Evolutionary conservation across 345 rosid species (phyloP), one percentile per base, ranked within the genome.

Genomic region (Erysimum cheiranthoides): DNA sequence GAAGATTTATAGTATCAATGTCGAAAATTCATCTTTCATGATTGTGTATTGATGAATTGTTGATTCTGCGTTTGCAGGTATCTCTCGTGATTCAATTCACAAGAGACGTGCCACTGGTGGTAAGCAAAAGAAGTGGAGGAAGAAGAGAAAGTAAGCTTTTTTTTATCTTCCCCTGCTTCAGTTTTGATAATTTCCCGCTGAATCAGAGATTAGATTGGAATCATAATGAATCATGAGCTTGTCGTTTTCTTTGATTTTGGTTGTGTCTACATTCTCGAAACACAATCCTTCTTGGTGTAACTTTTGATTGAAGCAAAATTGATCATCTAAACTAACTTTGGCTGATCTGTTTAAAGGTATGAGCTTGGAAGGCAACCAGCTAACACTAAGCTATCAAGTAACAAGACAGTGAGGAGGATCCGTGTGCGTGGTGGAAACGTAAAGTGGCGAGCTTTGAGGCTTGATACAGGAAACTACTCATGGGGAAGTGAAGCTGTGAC

Each of bases 51-150:
- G 12, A 66, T 11, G 42, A 46, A 16, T 6, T 31, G 10, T 64
- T 28, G 38, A 63, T 30, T 63, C 28, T 45, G 10, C 8, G 40
- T 64, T 45, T 45, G 68, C n/a, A 83, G 88, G 90, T 71, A 85
- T 86, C 53, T 85, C 88, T 49, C 76, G 85, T 31, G 86, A 85
- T 21, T 85, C 86, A 5, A 76, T 84, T 78, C 87, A 86, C 79
- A 84, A 86, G 83, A 86, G 89, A 74, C 85, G 87, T 35, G 87
- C 89, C 79, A 86, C 85, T 73, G 89, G 89, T 61, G 89, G 87
- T 68, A 86, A 84, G 70, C 83, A 83, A 82, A 82, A 84, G 66
- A 79, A 80, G 8, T 85, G 89, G 89, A 83, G 86, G 56, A 85
- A 85, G 83, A 85, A 85, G 86, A 60, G 85, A 73, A 85, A 83